phyloP scores from a whole-genome alignment of 2,329 filamentous ascomycete genomes.

The Exophiala sp. region DNA sequence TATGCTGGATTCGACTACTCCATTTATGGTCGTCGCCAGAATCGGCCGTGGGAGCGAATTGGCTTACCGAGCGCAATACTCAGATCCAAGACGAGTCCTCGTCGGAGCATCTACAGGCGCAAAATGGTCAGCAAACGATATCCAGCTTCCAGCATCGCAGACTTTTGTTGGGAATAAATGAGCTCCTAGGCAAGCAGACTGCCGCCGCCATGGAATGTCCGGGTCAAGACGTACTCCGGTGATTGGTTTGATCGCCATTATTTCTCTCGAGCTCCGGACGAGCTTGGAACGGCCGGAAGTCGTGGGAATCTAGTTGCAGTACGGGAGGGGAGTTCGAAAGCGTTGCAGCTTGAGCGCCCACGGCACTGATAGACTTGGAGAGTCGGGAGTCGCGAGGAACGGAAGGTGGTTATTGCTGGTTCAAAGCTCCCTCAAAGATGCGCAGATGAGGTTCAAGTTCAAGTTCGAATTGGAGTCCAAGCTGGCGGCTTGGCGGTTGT shows the following conservation, averaged over 20 bases:
- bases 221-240: slow-evolving; percentile 40
- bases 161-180: too few species aligned
- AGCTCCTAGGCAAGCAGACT: background rate
- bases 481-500: background rate
- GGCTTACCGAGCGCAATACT: slow-evolving; percentile 59
- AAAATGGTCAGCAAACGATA: slow-evolving; percentile 23
- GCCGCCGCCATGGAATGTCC: background rate
- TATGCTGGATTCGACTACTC: background rate
- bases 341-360: background rate
- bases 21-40: background rate
- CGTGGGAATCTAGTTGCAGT: background rate
- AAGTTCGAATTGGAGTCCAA: background rate
- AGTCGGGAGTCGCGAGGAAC: background rate
- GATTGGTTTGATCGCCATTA: slow-evolving; percentile 44
- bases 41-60: background rate
- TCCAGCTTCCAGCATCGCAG: slow-evolving; percentile 25
- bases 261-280: slow-evolving; percentile 23
- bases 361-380: background rate
- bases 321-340: background rate
- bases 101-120: slow-evolving; percentile 55
- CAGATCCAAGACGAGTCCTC: slow-evolving; percentile 60
- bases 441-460: slow-evolving; percentile 4
- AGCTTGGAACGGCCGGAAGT: slow-evolving; percentile 16
- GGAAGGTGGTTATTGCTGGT: slow-evolving; percentile 5
- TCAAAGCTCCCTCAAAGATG: slow-evolving; percentile 21